Percentiles rank a stretch among this genome's conserved stretches.
Conservation (phyloP, 441 rosid species). For the Flueggea neowawraea region DNA sequence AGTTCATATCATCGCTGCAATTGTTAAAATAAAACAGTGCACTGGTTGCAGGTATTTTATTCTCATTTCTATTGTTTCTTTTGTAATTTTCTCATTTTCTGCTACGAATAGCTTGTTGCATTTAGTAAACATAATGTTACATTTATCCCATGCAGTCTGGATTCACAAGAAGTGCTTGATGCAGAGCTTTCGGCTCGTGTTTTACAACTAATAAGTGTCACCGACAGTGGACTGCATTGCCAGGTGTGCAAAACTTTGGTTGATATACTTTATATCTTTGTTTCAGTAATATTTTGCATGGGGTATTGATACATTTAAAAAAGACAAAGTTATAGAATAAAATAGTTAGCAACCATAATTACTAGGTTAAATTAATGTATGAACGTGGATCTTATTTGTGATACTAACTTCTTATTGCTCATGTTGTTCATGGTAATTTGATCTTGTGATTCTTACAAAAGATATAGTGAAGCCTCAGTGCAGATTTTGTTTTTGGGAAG, state of each 20-base stretch:
- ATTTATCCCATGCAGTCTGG: conserved; percentile 56
- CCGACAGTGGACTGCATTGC: conserved; percentile 89
- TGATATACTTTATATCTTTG: not conserved
- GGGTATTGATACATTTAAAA: too few relatives aligned
- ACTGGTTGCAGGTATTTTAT: conserved; percentile 78
- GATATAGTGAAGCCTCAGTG: too few relatives aligned
- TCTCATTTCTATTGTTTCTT: conserved; percentile 14
- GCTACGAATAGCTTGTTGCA: not conserved
- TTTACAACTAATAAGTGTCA: conserved; percentile 85
- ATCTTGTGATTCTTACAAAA: too few relatives aligned
- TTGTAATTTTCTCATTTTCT: conserved; percentile 12
- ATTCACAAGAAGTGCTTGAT: conserved; percentile 97
- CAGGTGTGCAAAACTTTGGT: conserved; percentile 47
- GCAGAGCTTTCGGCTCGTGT: conserved; percentile 99
- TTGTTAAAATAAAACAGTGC: conserved; percentile 86
- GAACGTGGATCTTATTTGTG: too few relatives aligned
- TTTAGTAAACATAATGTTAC: conserved; percentile 9
- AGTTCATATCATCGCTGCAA: conserved; percentile 95
- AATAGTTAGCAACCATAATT: too few relatives aligned
- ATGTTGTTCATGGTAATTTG: too few relatives aligned
- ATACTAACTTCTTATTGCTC: too few relatives aligned
- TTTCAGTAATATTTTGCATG: not conserved
- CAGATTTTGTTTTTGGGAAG: too few relatives aligned
- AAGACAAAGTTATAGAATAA: too few relatives aligned
- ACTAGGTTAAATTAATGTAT: too few relatives aligned